Evolutionary conservation across 495 filamentous ascomycete species (phyloP).

Genomic region (Penicillium lagena): DNA sequence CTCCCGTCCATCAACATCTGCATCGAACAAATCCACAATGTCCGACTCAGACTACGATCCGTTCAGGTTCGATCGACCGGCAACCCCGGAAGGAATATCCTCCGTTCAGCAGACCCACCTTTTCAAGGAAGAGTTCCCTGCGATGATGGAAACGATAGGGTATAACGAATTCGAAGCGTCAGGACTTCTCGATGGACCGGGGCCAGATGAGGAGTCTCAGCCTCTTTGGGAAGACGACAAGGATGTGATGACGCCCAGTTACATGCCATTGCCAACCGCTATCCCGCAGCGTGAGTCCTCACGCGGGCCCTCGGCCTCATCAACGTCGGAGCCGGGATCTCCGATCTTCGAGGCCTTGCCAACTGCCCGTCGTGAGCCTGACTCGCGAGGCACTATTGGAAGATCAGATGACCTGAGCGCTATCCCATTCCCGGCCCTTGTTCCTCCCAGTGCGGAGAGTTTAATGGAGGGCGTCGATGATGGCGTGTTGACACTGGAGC

Average conservation of each 20-base stretch:
- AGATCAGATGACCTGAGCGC: slow-evolving; percentile 3
- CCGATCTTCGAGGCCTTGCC: slow-evolving; percentile 22
- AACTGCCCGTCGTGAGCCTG: slow-evolving; percentile 11
- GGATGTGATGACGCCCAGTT: not conserved
- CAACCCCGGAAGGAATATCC: slow-evolving; percentile 14
- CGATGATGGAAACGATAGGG: slow-evolving; percentile 12
- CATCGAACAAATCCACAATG: slow-evolving; percentile 25
- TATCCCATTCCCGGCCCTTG: slow-evolving; percentile 26
- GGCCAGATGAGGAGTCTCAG: slow-evolving; percentile 30
- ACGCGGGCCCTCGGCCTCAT: not conserved
- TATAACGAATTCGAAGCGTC: slow-evolving; percentile 17
- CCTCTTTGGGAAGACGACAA: slow-evolving; percentile 14
- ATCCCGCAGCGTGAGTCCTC: slow-evolving; percentile 7
- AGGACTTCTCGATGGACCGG: slow-evolving; percentile 30
- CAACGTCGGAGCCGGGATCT: slow-evolving; percentile 20
- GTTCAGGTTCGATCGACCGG: slow-evolving; percentile 38
- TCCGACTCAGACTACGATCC: slow-evolving; percentile 41
- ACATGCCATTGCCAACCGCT: slow-evolving; percentile 9
- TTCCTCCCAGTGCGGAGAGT: slow-evolving; percentile 27
- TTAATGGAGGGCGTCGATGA: slow-evolving; percentile 30
- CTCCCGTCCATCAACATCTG: slow-evolving; percentile 37
- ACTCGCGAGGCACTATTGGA: not conserved
- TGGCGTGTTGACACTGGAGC: slow-evolving; percentile 22
- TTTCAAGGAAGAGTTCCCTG: slow-evolving; percentile 18
- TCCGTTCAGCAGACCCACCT: slow-evolving; percentile 10